Evolutionary conservation across 1,284 basidiomycete species (phyloP).

Genomic region (Cryptococcus depauperatus): DNA sequence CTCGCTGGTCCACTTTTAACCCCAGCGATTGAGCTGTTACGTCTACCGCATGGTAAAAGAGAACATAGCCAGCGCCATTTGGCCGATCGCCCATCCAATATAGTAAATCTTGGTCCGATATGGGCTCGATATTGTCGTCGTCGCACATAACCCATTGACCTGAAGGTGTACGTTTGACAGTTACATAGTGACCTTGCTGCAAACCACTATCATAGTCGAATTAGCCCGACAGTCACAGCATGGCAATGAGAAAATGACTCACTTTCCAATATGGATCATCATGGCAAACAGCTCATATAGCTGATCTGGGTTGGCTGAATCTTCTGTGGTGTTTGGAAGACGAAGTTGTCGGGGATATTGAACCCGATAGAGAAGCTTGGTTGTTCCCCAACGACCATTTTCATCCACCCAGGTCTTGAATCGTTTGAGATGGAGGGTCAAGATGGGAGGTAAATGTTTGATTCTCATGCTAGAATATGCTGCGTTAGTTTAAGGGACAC

Average conservation of each 20-base stretch:
- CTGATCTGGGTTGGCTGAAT: conserved; percentile 72
- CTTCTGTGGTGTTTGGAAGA: conserved; percentile 88
- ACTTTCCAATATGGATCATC: conserved; percentile 96
- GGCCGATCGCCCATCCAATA: conserved; percentile 89
- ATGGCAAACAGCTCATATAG: conserved; percentile 92
- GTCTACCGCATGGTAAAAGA: conserved; percentile 94
- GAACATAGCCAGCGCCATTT: conserved; percentile 85
- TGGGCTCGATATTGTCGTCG: conserved; percentile 80
- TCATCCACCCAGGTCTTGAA: too few relatives aligned
- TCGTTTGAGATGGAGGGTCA: conserved; percentile 90
- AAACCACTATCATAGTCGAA: conserved; percentile 85
- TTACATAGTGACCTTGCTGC: conserved; percentile 95
- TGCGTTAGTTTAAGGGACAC: too few relatives aligned
- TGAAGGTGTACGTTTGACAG: conserved; percentile 71
- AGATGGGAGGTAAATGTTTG: conserved; percentile 85
- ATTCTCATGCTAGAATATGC: conserved; percentile 98
- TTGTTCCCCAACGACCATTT: conserved; percentile 56
- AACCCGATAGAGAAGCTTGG: conserved; percentile 89
- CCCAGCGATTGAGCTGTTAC: conserved; percentile 65
- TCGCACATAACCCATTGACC: conserved; percentile 90
- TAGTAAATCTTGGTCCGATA: conserved; percentile 80
- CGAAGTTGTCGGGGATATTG: conserved; percentile 90
- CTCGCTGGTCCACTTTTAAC: conserved; percentile 17
- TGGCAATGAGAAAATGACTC: conserved; percentile 32
- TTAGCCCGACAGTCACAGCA: conserved; percentile 1